These are phyloP conservation scores for Rosa chinensis DNA, from an alignment of 306 rosid genomes.

Conservation along the genomic window DNA sequence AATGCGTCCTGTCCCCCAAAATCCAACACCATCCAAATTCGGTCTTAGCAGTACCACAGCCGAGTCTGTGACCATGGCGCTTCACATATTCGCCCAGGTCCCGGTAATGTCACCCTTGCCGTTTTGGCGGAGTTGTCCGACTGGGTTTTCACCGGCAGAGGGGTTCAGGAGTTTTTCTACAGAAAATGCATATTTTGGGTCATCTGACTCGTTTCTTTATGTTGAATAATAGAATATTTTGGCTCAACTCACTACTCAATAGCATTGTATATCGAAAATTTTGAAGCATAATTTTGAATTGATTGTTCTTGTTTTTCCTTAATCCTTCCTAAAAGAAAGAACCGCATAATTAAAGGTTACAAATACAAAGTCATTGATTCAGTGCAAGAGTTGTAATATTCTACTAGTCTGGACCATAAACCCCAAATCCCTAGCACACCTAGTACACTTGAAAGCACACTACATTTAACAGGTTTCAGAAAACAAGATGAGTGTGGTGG, in stretches of 20 bases:
- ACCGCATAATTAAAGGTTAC: neutral
- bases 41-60: too few relatives aligned
- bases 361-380: neutral
- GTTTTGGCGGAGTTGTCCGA: constrained; percentile 81
- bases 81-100: too few relatives aligned
- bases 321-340: neutral
- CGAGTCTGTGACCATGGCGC: constrained; percentile 22
- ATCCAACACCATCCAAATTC: constrained; percentile 24
- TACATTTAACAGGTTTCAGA: neutral
- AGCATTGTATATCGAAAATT: neutral
- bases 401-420: constrained; percentile 24
- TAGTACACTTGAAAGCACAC: constrained; percentile 7
- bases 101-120: constrained; percentile 17
- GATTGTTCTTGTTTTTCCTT: neutral
- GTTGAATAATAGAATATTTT: neutral
- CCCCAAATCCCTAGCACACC: constrained; percentile 12
- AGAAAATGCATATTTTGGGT: neutral
- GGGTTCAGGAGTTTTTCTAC: constrained; percentile 45
- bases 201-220: neutral
- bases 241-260: neutral
- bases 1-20: neutral
- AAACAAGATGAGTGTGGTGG: constrained; percentile 1
- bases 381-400: constrained; percentile 14
- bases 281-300: neutral
- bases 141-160: constrained; percentile 63